phyloP scores from a whole-genome alignment of 768 basidiomycete species.

The Brasilioporus rufonigricans region DNA sequence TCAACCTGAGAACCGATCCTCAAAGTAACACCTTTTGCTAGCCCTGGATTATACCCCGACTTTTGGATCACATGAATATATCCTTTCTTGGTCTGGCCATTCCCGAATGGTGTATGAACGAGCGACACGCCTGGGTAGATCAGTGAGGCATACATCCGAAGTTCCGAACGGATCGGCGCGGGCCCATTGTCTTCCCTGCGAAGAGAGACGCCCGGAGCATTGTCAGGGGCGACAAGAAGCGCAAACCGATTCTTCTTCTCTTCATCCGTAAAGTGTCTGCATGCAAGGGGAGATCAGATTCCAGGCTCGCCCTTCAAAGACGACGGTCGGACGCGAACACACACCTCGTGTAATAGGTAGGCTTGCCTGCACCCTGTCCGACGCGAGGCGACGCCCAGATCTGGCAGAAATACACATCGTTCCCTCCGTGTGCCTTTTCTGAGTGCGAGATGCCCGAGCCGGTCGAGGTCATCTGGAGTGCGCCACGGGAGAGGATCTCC shows the following conservation, averaged over 20 bases:
- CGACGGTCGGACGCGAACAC: background rate
- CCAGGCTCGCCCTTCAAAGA: background rate
- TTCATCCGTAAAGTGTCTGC: conserved; percentile 71
- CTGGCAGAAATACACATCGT: conserved; percentile 60
- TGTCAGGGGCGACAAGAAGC: conserved; percentile 73
- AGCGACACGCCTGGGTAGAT: conserved; percentile 57
- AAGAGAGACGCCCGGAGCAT: conserved; percentile 51
- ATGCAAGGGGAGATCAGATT: background rate
- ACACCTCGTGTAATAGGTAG: conserved; percentile 82
- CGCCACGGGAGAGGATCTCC: conserved; percentile 86
- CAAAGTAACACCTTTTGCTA: conserved; percentile 56
- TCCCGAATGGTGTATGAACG: conserved; percentile 43
- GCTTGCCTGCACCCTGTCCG: conserved; percentile 34
- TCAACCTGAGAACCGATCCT: conserved; percentile 44
- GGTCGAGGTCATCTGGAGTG: conserved; percentile 87
- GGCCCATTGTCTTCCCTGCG: conserved; percentile 73
- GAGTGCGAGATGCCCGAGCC: conserved; percentile 91
- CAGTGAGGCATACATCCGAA: conserved; percentile 75
- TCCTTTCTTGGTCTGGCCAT: conserved; percentile 50
- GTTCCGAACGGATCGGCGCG: conserved; percentile 69
- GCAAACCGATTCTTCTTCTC: conserved; percentile 76
- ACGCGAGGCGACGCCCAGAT: conserved; percentile 61
- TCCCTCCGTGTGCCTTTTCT: conserved; percentile 52
- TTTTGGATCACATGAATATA: conserved; percentile 88
- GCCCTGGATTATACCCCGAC: conserved; percentile 69